Base-by-base conservation (phyloP, 2,329 filamentous ascomycete genomes). In the Hypoxylon sp. region DNA sequence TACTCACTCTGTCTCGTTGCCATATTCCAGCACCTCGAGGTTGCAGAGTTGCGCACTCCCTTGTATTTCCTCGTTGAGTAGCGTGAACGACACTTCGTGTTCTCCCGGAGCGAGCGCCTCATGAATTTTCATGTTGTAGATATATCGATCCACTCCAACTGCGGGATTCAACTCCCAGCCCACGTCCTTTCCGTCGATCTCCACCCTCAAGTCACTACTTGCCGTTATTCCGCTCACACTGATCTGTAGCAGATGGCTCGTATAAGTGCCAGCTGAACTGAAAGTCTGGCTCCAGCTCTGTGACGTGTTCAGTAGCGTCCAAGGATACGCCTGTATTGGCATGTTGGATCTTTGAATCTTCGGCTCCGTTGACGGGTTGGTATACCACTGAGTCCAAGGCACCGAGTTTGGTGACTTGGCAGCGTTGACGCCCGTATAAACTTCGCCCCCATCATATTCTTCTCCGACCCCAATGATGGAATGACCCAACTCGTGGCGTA, bases 281-380 rank as follows among this genome's bases (percentile, higher is more conserved):
- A 78, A 78, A 1, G 19, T 67, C 33, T 70, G 64, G 53, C 64
- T 74, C 75, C 75, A 78, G 53, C 72, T 68, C 54, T 65, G 60
- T 13, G 74, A 63, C 5, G 72, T 72, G 63, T 78, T 77, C 13
- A 78, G 69, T 50, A 78, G 51, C 9, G 76, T 76, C 76, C 76
- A 78, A 3, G 76, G 76, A 57, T 78, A 78, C 24, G 74, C 75
- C 63, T 78, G 76, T 59, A 78, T 73, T 13, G 76, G 76, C 76
- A 78, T 78, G 46, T 75, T 76, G 53, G 74, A 70, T 14, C 76
- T 71, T 63, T 78, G 61, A 33, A 77, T 70, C 37, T 71, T 74
- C 0, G 76, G 76, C 62, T 78, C 75, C 2, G 31, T 51, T 1
- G 68, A 51, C 13, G 76, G 70, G 51, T 71, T 50, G 0, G 73